Conservation (phyloP, 495 filamentous ascomycete species). For the Neurospora sp. region DNA sequence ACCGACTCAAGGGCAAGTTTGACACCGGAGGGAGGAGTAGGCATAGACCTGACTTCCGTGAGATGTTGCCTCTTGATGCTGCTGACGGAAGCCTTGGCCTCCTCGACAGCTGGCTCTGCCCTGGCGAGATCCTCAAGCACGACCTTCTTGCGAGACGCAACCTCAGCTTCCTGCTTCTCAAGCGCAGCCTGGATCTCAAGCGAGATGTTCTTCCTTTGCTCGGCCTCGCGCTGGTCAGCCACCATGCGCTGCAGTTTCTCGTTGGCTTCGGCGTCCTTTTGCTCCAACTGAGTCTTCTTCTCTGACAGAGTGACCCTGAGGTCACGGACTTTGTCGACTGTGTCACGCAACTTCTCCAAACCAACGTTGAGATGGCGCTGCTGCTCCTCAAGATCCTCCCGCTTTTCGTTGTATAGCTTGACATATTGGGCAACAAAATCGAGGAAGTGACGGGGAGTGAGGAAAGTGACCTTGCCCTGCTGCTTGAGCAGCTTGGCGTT, state of each 20-base stretch:
- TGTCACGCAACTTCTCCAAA: conserved; percentile 94
- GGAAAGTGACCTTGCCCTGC: conserved; percentile 80
- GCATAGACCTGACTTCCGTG: conserved; percentile 96
- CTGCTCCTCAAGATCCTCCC: conserved; percentile 96
- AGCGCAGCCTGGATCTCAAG: conserved; percentile 79
- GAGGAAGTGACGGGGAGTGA: conserved; percentile 93
- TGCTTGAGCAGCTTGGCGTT: conserved; percentile 84
- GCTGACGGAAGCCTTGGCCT: conserved; percentile 89
- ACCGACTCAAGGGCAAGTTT: conserved; percentile 90
- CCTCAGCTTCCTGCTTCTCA: conserved; percentile 82
- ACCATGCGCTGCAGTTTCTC: conserved; percentile 97
- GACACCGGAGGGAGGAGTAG: conserved; percentile 79
- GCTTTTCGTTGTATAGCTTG: conserved; percentile 94
- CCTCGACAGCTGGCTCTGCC: conserved; percentile 86
- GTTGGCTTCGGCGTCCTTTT: conserved; percentile 89
- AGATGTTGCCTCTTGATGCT: conserved; percentile 96
- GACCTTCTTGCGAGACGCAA: conserved; percentile 71
- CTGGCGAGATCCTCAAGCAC: conserved; percentile 80
- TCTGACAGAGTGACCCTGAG: conserved; percentile 79
- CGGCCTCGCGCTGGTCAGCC: conserved; percentile 89
- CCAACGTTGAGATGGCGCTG: conserved; percentile 96
- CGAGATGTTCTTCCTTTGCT: conserved; percentile 78
- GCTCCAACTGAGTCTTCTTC: conserved; percentile 87
- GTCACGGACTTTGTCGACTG: conserved; percentile 94
- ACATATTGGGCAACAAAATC: conserved; percentile 99